Evolutionary conservation across 2,329 filamentous ascomycete species (phyloP).

Genomic region (Fusarium sambucinum): DNA sequence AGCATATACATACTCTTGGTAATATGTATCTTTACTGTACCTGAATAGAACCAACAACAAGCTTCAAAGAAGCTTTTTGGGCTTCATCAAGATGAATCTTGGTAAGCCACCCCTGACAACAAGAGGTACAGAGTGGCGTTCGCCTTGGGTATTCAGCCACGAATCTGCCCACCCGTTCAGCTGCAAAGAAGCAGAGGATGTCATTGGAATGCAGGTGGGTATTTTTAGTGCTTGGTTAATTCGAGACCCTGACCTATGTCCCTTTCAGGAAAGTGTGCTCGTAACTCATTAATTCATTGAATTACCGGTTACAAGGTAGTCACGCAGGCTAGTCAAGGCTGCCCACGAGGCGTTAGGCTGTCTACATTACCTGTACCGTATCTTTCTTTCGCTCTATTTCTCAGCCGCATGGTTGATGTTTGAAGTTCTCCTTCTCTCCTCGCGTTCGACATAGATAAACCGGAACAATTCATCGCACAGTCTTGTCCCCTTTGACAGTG

Average conservation of each 20-base stretch:
- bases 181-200: constrained; percentile 6
- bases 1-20: background rate
- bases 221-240: constrained; percentile 23
- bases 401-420: constrained; percentile 5
- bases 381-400: constrained; percentile 7
- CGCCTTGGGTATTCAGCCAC: constrained; percentile 13
- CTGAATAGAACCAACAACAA: constrained; percentile 1
- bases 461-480: background rate
- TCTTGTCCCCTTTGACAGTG: background rate
- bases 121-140: constrained; percentile 10
- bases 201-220: constrained; percentile 17
- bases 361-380: background rate
- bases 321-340: constrained; percentile 32
- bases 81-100: background rate
- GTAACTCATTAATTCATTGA: constrained; percentile 6
- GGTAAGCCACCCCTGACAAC: constrained; percentile 5
- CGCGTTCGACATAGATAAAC: background rate
- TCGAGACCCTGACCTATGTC: constrained; percentile 12
- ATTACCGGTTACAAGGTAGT: constrained; percentile 19
- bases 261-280: constrained; percentile 32
- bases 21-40: background rate
- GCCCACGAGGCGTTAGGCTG: constrained; percentile 30
- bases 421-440: background rate
- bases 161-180: background rate
- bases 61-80: constrained; percentile 14